Evolutionary conservation across 1,284 basidiomycete genomes (phyloP).

Genomic region (Ceratobasidium sp.): DNA sequence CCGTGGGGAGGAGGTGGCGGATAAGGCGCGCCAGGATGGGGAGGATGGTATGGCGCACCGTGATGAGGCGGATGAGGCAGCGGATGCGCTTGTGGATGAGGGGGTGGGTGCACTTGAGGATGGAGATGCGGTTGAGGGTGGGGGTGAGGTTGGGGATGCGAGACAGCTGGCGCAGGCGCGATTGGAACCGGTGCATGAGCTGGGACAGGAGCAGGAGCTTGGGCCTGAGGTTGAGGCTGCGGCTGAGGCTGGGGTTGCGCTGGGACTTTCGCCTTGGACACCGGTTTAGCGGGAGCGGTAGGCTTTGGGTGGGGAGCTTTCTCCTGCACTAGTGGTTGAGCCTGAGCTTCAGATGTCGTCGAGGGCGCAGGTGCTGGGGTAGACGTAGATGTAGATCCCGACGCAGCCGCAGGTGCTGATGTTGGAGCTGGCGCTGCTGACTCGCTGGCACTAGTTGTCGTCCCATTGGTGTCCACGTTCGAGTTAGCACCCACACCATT

Average conservation of each 20-base stretch:
- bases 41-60: not conserved
- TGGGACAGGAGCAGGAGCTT: not conserved
- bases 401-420: not conserved
- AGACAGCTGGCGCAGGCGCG: not conserved
- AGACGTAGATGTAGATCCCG: no score
- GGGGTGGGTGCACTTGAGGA: not conserved
- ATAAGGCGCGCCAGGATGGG: not conserved
- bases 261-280: not conserved
- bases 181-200: not conserved
- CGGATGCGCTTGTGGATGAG: constrained; percentile 7
- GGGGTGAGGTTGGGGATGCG: not conserved
- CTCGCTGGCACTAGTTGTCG: not conserved
- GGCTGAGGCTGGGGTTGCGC: not conserved
- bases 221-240: not conserved
- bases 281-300: not conserved
- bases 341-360: not conserved
- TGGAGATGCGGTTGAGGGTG: not conserved
- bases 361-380: no score
- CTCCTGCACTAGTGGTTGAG: not conserved
- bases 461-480: not conserved
- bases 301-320: not conserved
- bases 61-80: constrained; percentile 3
- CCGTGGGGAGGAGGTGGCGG: constrained; percentile 14
- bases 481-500: not conserved
- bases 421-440: not conserved